Evolutionary conservation across 2,329 filamentous ascomycete genomes (phyloP), one percentile per base, ranked within the genome.

Genomic region (Neofusicoccum umdonicola): DNA sequence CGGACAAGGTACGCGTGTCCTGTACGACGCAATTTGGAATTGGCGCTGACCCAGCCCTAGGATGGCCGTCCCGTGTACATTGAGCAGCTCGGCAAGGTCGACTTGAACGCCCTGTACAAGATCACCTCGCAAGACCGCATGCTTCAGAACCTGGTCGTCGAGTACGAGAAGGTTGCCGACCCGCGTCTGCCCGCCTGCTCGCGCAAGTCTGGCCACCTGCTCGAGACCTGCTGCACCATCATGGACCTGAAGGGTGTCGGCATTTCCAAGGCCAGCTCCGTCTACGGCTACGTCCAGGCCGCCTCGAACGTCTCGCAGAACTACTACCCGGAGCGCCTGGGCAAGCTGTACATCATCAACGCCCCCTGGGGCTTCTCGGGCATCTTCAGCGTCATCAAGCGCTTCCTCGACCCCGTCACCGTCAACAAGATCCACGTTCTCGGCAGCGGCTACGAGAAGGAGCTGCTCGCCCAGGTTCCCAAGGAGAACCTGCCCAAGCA

Each of bases 181-280:
- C 93, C 93, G 13, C 91, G 95, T 70, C 87, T 99, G 64, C 95
- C 95, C 61, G 94, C 95, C 70, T 97, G 93, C 85, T 97, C 93
- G 64, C 93, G 94, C 80, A 96, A 97, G 82, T 84, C 89, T 27
- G 92, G 91, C 72, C 87, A 90, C 74, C 88, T 99, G 65, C 89
- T 97, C 73, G 95, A 99, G 84, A 99, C 95, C 27, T 97, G 92
- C 84, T 98, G 95, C 88, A 94, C 91, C 69, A 93, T 99, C 81
- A 95, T 98, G 90, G 95, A 99, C 80, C 86, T 97, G 78, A 97
- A 97, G 84, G 93, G 93, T 67, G 93, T 99, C 27, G 92, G 92
- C 66, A 81, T 98, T 71, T 85, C 84, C 76, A 95, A 90, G 80
- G 88, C 92, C 48, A 85, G 88, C 67, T 90, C 90, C 67, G 94